Conservation (phyloP, 2,329 filamentous ascomycete genomes). For the Xylaria sp. region DNA sequence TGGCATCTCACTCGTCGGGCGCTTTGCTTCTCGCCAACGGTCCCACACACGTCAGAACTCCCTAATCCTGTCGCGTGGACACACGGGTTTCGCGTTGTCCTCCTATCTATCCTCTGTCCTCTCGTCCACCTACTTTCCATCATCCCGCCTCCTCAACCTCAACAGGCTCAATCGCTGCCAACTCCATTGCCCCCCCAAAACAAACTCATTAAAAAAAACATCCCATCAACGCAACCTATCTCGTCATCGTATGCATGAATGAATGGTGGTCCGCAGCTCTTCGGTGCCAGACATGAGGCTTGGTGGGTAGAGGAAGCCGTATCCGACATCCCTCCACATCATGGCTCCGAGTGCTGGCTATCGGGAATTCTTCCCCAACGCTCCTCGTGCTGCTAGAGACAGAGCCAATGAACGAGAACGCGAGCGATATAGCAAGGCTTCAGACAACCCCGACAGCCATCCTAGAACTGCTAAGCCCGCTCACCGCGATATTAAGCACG, state of each 20-base stretch:
- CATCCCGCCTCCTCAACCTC: conserved; percentile 32
- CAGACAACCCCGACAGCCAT: conserved; percentile 46
- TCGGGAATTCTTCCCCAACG: conserved; percentile 86
- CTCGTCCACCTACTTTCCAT: conserved; percentile 26
- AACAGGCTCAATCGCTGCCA: conserved; percentile 40
- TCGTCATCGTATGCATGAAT: conserved; percentile 52
- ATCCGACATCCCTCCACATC: conserved; percentile 70
- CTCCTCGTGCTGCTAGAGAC: conserved; percentile 72
- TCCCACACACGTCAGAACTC: conserved; percentile 51
- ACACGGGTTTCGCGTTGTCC: conserved; percentile 49
- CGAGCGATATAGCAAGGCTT: conserved; percentile 60
- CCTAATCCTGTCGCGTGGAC: conserved; percentile 52
- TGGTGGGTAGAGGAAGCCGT: conserved; percentile 63
- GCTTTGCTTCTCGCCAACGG: conserved; percentile 41
- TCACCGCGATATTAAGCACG: conserved; percentile 52
- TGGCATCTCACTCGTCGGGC: conserved; percentile 29
- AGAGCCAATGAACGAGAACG: conserved; percentile 71
- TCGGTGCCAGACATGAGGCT: conserved; percentile 65
- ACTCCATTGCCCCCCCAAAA: conserved; percentile 14
- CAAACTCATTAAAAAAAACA: background rate
- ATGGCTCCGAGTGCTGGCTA: conserved; percentile 80
- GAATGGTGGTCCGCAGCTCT: conserved; percentile 52
- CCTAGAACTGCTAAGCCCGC: conserved; percentile 48
- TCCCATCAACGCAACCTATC: conserved; percentile 2
- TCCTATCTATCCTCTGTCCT: conserved; percentile 29